phyloP scores from a whole-genome alignment of 768 basidiomycete species.

The Pleurotus sapidus region DNA sequence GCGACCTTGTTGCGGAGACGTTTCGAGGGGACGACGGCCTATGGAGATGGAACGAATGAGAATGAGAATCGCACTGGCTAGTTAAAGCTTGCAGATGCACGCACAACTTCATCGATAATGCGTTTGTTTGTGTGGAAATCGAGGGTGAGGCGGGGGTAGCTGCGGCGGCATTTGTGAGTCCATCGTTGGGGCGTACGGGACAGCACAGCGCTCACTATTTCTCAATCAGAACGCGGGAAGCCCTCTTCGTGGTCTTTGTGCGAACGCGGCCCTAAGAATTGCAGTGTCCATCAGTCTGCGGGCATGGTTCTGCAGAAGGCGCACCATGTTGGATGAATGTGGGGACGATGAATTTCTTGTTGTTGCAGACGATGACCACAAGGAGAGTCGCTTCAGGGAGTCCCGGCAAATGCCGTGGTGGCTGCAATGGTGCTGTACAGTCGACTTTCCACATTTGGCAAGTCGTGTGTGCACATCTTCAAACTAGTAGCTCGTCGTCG shows the following conservation, averaged over 20 bases:
- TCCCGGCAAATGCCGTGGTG: slow-evolving; percentile 36
- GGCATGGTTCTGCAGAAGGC: slow-evolving; percentile 5
- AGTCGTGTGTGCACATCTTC: background rate
- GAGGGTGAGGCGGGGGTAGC: slow-evolving; percentile 98
- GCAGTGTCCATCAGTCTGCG: background rate
- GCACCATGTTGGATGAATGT: slow-evolving; percentile 48
- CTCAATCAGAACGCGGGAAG: slow-evolving; percentile 98
- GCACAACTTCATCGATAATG: slow-evolving; percentile 95
- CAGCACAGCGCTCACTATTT: slow-evolving; percentile 74
- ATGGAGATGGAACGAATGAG: background rate
- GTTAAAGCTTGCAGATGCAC: slow-evolving; percentile 7
- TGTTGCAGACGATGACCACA: background rate
- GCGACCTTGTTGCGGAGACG: slow-evolving; percentile 99
- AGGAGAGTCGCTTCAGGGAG: background rate
- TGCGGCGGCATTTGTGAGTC: slow-evolving; percentile 21
- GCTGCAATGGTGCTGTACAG: slow-evolving; percentile 40
- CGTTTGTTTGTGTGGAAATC: slow-evolving; percentile 99
- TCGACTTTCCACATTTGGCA: slow-evolving; percentile 23
- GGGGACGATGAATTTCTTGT: background rate
- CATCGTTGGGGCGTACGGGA: no score
- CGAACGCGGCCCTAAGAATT: slow-evolving; percentile 89
- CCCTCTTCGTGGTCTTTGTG: slow-evolving; percentile 99
- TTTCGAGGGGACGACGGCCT: slow-evolving; percentile 97
- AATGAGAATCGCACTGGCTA: background rate
- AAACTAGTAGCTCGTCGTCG: background rate